Evolutionary conservation across 179 eudicot species (phyloP), one percentile per base, ranked within the genome.

Genomic region (Spergularia azorica): DNA sequence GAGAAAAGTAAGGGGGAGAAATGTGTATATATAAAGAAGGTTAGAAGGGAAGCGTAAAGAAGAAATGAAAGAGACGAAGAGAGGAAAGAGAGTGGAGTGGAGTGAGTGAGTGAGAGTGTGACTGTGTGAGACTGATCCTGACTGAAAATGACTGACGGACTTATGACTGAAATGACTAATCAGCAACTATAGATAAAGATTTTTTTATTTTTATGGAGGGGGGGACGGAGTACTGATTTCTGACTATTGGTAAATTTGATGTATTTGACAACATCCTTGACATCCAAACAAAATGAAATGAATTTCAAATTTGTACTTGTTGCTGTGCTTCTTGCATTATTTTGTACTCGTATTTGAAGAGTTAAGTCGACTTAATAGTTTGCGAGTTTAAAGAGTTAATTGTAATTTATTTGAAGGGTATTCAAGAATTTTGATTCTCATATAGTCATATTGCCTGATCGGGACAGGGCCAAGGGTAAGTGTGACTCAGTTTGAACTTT

Each of bases 101-200:
- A 26, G 67, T 3, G 4, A 62, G 50, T 9, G 59, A 16, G 67
- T 54, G 67, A 56, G 39, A 12, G 39, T 32, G 43, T 11, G 65
- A 72, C 32, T 26, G 32, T 26, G 32, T 26, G 32, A 26, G 32
- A 26, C 32, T 26, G 32, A 26, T 26, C 32, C 26, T 32, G 72
- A 80, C 69, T 51, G 79, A 26, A 26, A 77, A 67, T 72, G 71
- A 81, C 77, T 80, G 83, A 69, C 59, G 60, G 81, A 73, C 76
- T 69, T 75, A 78, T 56, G 79, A 54, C 32, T 78, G 84, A 82
- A 74, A 71, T 52, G 81, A 82, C 84, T 82, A 17, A 82, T 74
- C 84, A 82, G 56, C 43, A 63, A 58, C 70, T 50, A 61, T 62
- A 51, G 54, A 57, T 64, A 64, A 0, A 64, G 56, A 60, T 4